phyloP scores from a whole-genome alignment of 257 asterid species.

The Solanum etuberosum region DNA sequence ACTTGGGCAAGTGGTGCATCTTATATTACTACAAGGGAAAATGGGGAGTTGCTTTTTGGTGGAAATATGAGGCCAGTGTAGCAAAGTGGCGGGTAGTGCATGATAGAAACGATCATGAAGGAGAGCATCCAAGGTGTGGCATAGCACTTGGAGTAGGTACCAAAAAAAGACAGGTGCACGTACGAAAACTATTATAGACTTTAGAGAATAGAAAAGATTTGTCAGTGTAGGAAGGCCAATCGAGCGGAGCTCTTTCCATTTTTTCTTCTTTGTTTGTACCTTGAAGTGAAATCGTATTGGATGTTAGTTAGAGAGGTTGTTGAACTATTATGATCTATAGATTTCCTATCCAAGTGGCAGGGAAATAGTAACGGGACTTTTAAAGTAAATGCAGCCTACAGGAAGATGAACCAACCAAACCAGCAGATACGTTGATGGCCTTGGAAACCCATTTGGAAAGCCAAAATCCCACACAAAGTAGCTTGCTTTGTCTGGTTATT shows the following conservation, averaged over 20 bases:
- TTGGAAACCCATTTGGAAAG: too few species aligned
- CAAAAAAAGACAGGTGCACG: not conserved
- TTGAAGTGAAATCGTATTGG: not conserved
- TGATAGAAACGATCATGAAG: not conserved
- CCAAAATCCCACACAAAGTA: too few species aligned
- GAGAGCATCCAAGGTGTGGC: not conserved
- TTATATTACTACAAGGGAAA: not conserved
- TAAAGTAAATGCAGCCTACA: too few species aligned
- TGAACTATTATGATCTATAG: not conserved
- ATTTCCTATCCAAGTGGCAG: too few species aligned
- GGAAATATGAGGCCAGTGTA: not conserved
- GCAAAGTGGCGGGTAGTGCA: not conserved
- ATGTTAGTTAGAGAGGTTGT: not conserved
- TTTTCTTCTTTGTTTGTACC: not conserved
- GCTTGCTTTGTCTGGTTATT: too few species aligned
- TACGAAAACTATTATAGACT: not conserved
- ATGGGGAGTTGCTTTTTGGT: not conserved
- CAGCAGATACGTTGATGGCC: too few species aligned
- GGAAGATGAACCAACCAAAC: too few species aligned
- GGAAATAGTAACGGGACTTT: too few species aligned
- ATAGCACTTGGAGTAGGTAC: not conserved
- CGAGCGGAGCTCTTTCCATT: not conserved
- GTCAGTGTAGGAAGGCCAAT: not conserved
- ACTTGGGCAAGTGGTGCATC: not conserved
- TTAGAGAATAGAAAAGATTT: not conserved